Evolutionary conservation across 495 filamentous ascomycete species (phyloP), one percentile per base, ranked within the genome.

Genomic region (Hyaloscypha bicolor): DNA sequence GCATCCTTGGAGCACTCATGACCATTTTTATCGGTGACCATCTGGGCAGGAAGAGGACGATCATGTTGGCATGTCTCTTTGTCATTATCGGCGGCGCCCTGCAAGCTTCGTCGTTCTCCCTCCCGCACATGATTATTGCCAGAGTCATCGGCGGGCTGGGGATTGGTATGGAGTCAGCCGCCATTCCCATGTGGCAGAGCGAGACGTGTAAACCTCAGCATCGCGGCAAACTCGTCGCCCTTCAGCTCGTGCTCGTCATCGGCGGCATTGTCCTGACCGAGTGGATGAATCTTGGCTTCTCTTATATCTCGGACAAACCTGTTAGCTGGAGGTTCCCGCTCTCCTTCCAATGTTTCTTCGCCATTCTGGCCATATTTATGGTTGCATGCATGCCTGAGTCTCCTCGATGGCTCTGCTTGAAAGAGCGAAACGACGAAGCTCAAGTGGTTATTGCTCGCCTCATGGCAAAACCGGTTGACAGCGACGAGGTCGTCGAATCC

Each of bases 271-370:
- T 91, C 29, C 86, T 93, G 32, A 89, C 90, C 33, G 93, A 93
- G 78, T 93, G 91, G 91, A 80, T 93, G 63, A 90, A 92, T 71
- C 93, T 89, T 66, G 91, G 90, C 55, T 82, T 87, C 42, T 29
- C 30, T 6, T n/a, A 21, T 22, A 12, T 51, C 9, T 86, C 84
- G 9, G 92, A 90, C 72, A 88, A 89, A 4, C 83, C 85, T 6
- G 64, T 76, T 11, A 83, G 85, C 67, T 93, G 91, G 91, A 86
- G 91, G 19, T 91, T 93, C 80, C 91, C 91, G 25, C 91, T 93
- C 63, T 88, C 88, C n/a, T 92, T 93, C 83, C 91, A 93, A 80
- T 79, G 90, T 62, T 62, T 92, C 52, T 92, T 92, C 67, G 87
- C 85, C 45, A 19, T 91, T 8, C 75, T 90, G 71, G 83, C 92